Percentiles rank a stretch among this genome's conserved stretches.
Evolutionary conservation across 1,284 basidiomycete species (phyloP).

Genomic region (Fomitopsis betulina): DNA sequence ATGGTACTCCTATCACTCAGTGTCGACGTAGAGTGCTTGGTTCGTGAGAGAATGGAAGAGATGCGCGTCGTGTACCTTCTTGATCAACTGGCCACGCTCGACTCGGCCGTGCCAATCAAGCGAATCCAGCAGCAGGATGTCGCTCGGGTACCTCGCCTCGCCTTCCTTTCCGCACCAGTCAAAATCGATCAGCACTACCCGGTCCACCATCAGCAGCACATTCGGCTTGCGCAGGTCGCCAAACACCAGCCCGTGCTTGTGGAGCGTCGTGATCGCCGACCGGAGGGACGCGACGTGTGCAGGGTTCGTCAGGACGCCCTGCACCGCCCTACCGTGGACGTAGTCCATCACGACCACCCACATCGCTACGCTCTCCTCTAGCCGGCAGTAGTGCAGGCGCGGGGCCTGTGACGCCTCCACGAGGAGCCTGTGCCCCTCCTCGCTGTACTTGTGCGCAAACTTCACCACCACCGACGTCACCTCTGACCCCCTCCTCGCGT

Average conservation of each 20-base stretch:
- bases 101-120: slow-evolving; percentile 5
- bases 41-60: not conserved
- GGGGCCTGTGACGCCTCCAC: slow-evolving; percentile 9
- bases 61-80: slow-evolving; percentile 7
- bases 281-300: slow-evolving; percentile 1
- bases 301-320: not conserved
- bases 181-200: slow-evolving; percentile 21
- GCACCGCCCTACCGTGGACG: slow-evolving; percentile 7
- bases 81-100: slow-evolving; percentile 4
- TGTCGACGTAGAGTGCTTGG: not conserved
- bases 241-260: slow-evolving; percentile 15
- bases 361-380: slow-evolving; percentile 6
- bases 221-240: slow-evolving; percentile 21
- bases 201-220: slow-evolving; percentile 10
- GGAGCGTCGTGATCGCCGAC: slow-evolving; percentile 12
- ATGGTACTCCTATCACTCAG: not conserved
- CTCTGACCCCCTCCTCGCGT: slow-evolving; percentile 1
- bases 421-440: slow-evolving; percentile 11
- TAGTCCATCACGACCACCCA: slow-evolving; percentile 22
- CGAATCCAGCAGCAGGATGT: not conserved
- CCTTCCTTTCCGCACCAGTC: slow-evolving; percentile 20
- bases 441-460: slow-evolving; percentile 12
- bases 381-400: slow-evolving; percentile 7
- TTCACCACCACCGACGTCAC: slow-evolving; percentile 11
- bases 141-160: slow-evolving; percentile 10